Evolutionary conservation across 805 yeast genomes (phyloP), one percentile per base, ranked within the genome.

Genomic region (Candida nemodendra): DNA sequence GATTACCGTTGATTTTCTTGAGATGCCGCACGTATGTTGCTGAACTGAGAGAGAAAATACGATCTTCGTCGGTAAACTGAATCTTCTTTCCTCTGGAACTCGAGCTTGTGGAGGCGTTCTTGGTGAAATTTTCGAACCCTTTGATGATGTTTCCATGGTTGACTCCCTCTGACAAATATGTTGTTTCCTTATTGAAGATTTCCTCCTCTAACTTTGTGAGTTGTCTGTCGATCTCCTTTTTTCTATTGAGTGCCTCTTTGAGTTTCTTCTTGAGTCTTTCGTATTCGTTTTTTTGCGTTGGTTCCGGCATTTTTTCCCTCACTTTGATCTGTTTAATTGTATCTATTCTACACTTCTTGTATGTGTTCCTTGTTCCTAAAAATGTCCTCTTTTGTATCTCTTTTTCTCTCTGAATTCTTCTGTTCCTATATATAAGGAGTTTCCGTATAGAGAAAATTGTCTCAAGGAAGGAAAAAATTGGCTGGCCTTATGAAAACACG

Each of bases 81-180:
- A 74, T 65, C 62, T 78, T 69, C 54, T 73, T 71, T 61, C 67
- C 69, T 21, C 55, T 45, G n/a, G 71, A 51, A 1, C 54, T 29
- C 3, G 64, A 53, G 18, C 66, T 61, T 13, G 47, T 30, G 1
- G 53, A 43, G 3, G 43, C 43, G 23, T 39, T 39, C 48, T 83
- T 84, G 33, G 81, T 71, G 54, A 85, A 84, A 50, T 78, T 83
- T 33, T 90, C 96, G 53, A 89, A 90, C 1, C 98, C 98, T 46
- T 84, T 83, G n/a, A 88, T 84, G 18, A 91, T 82, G 59, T 87
- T 90, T 0, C 96, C 90, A 38, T 76, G 76, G 19, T 70, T 61
- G 19, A 66, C 61, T 41, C 87, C 78, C 36, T 84, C 89, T 19
- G 82, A 76, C 32, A 90, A 75, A 56, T 90, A 90, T 11, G 77